phyloP scores from a whole-genome alignment of 441 rosid species.

The Corymbia calophylla region DNA sequence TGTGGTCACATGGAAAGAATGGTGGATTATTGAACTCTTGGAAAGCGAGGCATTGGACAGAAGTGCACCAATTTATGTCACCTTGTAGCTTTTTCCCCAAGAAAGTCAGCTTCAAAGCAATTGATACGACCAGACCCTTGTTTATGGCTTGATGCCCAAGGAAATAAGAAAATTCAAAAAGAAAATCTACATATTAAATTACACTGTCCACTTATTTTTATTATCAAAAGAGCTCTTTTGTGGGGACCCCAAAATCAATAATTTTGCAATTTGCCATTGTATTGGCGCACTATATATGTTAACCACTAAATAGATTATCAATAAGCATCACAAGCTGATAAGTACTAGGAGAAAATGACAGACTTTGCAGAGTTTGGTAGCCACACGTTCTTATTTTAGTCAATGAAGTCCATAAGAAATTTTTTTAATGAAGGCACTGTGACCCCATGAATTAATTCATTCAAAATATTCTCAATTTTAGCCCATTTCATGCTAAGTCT shows the following conservation, averaged over 20 bases:
- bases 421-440: background rate
- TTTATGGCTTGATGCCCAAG: background rate
- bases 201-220: background rate
- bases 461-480: rapidly evolving
- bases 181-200: background rate
- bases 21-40: background rate
- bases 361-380: background rate
- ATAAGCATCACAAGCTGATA: too few species aligned
- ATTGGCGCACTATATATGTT: rapidly evolving
- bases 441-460: background rate
- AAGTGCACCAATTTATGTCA: background rate
- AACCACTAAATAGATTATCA: background rate
- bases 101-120: background rate
- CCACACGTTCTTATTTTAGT: background rate
- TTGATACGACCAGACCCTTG: background rate
- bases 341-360: rapidly evolving
- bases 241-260: background rate
- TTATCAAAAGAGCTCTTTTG: background rate
- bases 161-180: background rate
- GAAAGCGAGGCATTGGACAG: background rate
- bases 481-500: background rate
- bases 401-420: background rate
- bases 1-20: background rate
- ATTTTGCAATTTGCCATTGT: background rate
- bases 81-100: background rate